phyloP scores from a whole-genome alignment of 495 filamentous ascomycete species.

The Monascus purpureus region DNA sequence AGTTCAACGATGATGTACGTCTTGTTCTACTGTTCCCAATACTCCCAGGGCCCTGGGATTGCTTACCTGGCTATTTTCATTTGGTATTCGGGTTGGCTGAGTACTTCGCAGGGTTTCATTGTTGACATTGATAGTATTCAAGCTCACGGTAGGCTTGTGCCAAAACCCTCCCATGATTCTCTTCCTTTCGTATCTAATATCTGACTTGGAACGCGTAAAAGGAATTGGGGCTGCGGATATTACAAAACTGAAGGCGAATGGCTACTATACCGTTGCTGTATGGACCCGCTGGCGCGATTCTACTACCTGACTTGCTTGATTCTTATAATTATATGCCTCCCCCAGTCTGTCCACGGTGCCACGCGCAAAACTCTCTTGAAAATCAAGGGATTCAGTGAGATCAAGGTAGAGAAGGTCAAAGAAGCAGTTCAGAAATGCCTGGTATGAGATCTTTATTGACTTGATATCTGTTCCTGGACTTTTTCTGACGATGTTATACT shows the following conservation, averaged over 20 bases:
- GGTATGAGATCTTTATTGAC: slow-evolving; percentile 31
- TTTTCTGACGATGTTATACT: too few species aligned
- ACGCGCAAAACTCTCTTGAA: slow-evolving; percentile 53
- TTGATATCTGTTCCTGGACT: background rate
- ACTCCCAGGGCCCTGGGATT: background rate
- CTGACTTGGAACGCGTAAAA: slow-evolving; percentile 8
- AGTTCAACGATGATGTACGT: slow-evolving; percentile 40
- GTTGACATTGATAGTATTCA: slow-evolving; percentile 65
- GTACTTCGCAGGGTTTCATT: slow-evolving; percentile 46
- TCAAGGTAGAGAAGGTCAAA: slow-evolving; percentile 73
- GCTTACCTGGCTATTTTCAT: background rate
- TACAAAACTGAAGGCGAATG: slow-evolving; percentile 55
- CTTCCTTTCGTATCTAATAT: background rate
- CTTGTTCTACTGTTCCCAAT: background rate
- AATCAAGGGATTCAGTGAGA: slow-evolving; percentile 70
- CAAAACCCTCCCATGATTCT: background rate
- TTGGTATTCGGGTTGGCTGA: too few species aligned
- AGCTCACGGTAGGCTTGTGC: slow-evolving; percentile 40
- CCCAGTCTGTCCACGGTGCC: slow-evolving; percentile 49
- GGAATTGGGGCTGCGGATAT: slow-evolving; percentile 64
- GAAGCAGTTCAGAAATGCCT: slow-evolving; percentile 61
- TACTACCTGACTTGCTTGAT: too few species aligned
- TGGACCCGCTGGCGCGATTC: background rate
- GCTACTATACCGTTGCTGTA: slow-evolving; percentile 60
- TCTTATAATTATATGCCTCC: too few species aligned